Conservation (phyloP, 2,329 filamentous ascomycete genomes). For the Grosmannia serpens region DNA sequence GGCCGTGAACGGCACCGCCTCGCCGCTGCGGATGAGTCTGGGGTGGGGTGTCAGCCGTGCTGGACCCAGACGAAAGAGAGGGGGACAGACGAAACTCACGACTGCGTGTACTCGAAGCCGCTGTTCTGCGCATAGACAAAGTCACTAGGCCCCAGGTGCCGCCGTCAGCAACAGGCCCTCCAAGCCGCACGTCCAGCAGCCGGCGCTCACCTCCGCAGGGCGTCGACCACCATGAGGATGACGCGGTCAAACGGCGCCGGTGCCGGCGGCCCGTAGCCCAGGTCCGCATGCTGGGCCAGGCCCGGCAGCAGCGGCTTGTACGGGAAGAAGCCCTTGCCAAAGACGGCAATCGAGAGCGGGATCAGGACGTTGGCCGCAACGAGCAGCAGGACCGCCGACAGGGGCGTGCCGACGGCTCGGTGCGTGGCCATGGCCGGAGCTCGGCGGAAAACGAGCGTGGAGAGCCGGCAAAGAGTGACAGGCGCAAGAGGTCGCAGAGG, state of each 20-base stretch:
- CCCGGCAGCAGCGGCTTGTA: conserved; percentile 92
- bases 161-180: background rate
- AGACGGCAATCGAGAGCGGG: conserved; percentile 60
- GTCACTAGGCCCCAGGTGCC: too few species aligned
- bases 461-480: background rate
- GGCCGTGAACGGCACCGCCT: conserved; percentile 85
- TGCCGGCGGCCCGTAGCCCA: conserved; percentile 44
- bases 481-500: background rate
- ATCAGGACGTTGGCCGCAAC: conserved; percentile 65
- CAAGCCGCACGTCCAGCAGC: background rate
- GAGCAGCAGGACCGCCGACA: conserved; percentile 33
- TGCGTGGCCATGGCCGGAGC: background rate
- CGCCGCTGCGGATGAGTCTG: conserved; percentile 73
- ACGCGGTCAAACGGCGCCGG: conserved; percentile 73
- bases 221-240: conserved; percentile 97
- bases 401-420: background rate
- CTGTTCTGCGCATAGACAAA: conserved; percentile 79
- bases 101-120: conserved; percentile 80
- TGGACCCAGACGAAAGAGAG: background rate
- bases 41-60: background rate
- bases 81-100: conserved; percentile 37
- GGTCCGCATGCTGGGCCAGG: conserved; percentile 55
- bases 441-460: background rate
- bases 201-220: conserved; percentile 61
- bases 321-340: conserved; percentile 89